Evolutionary conservation across 371 early-diverging fungal genomes (phyloP).

Genomic region (Mortierella sp.): DNA sequence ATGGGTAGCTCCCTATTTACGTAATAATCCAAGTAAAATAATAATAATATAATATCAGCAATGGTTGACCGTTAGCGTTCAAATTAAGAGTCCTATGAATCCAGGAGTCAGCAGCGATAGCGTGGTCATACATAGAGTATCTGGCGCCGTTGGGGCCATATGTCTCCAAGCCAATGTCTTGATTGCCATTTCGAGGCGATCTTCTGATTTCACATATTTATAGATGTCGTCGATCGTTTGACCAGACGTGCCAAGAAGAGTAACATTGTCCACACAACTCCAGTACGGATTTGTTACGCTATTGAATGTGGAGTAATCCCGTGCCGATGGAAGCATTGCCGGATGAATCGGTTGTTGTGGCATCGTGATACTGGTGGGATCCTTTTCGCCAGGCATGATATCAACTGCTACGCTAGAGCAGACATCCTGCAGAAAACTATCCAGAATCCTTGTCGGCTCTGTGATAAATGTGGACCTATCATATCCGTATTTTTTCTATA

Average conservation of each 20-base stretch:
- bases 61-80: no score
- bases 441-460: conserved; percentile 61
- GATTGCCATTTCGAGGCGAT: conserved; percentile 77
- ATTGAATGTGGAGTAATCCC: conserved; percentile 67
- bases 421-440: conserved; percentile 69
- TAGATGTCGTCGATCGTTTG: conserved; percentile 89
- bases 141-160: conserved; percentile 92
- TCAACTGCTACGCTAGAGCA: conserved; percentile 74
- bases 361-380: conserved; percentile 80
- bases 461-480: conserved; percentile 61
- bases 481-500: conserved; percentile 67
- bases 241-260: conserved; percentile 84
- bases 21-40: neutral
- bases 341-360: conserved; percentile 90
- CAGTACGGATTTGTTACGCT: conserved; percentile 85
- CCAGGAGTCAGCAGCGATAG: neutral
- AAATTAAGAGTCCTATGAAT: neutral
- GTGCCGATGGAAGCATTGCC: conserved; percentile 73
- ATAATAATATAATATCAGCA: no score
- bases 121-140: conserved; percentile 81
- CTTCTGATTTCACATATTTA: conserved; percentile 67
- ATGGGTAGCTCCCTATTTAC: conserved; percentile 86
- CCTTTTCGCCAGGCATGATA: conserved; percentile 87
- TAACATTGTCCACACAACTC: conserved; percentile 71
- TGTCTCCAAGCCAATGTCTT: conserved; percentile 83